These are phyloP conservation scores for Kodamaea arcana DNA, from an alignment of 1,139 yeast species.

Conservation along the genomic window DNA sequence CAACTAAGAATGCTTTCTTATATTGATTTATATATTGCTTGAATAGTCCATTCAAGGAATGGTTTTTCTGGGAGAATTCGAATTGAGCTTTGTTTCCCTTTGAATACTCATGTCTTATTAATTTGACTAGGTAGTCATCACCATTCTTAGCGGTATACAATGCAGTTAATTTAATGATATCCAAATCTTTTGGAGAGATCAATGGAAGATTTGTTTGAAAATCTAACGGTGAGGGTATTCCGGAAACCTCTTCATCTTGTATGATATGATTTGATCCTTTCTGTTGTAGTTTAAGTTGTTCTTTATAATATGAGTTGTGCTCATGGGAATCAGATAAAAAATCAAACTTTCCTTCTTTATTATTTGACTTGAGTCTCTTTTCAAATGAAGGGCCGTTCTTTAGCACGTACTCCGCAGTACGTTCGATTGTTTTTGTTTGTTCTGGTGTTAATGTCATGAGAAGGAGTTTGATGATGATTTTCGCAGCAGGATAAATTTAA, in stretches of 20 bases:
- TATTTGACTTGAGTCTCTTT: constrained; percentile 48
- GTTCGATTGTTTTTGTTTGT: constrained; percentile 57
- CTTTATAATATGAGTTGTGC: constrained; percentile 54
- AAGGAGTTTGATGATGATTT: too few relatives aligned
- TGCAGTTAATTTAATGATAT: constrained; percentile 70
- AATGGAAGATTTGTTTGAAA: constrained; percentile 51
- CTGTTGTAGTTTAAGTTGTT: constrained; percentile 12
- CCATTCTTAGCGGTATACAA: constrained; percentile 60
- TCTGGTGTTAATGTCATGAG: constrained; percentile 22
- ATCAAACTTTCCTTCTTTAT: constrained; percentile 52
- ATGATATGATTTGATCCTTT: constrained; percentile 1
- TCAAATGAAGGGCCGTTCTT: constrained; percentile 70
- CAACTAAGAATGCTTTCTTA: constrained; percentile 9
- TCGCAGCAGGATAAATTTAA: too few relatives aligned
- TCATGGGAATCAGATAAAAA: constrained; percentile 56
- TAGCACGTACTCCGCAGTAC: constrained; percentile 67
- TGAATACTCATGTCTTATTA: constrained; percentile 34
- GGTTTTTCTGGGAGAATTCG: constrained; percentile 59
- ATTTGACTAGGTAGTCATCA: constrained; percentile 32
- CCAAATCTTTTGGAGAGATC: constrained; percentile 61
- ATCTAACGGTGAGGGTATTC: constrained; percentile 35
- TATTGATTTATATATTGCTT: constrained; percentile 55
- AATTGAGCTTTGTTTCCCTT: constrained; percentile 51
- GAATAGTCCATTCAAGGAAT: constrained; percentile 60
- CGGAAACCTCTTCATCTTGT: constrained; percentile 12